Evolutionary conservation across 306 rosid species (phyloP).

Genomic region (Styphnolobium japonicum): DNA sequence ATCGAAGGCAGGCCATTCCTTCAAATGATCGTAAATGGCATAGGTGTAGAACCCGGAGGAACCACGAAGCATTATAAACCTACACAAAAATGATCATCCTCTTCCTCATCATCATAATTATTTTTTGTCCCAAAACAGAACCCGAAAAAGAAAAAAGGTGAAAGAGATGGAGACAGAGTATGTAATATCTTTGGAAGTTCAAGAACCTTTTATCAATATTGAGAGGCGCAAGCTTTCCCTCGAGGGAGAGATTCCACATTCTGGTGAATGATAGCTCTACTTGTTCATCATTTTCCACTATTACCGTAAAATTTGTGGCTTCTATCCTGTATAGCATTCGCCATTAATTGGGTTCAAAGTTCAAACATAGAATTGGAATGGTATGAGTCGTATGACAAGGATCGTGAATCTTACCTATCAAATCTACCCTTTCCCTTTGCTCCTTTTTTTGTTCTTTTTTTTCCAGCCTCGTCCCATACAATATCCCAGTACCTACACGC

Average conservation of each 20-base stretch:
- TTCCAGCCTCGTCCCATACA: conserved; percentile 41
- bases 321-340: conserved; percentile 26
- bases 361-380: not conserved
- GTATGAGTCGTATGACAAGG: not conserved
- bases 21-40: conserved; percentile 66
- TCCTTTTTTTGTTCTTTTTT: conserved; percentile 27
- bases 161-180: not conserved
- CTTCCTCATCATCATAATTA: not conserved
- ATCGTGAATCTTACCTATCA: conserved; percentile 36
- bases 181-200: not conserved
- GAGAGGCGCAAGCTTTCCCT: conserved; percentile 69
- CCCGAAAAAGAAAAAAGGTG: not conserved
- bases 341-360: not conserved
- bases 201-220: conserved; percentile 83
- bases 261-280: conserved; percentile 79
- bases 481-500: conserved; percentile 45
- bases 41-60: conserved; percentile 79
- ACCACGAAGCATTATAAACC: conserved; percentile 66
- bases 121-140: not conserved
- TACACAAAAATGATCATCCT: not conserved
- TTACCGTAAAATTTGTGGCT: conserved; percentile 41
- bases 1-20: conserved; percentile 78
- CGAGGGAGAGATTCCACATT: conserved; percentile 68
- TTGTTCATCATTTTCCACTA: conserved; percentile 73
- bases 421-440: conserved; percentile 39